These are phyloP conservation scores for Barbarea vulgaris DNA, from an alignment of 345 rosid genomes.

Conservation along the genomic window DNA sequence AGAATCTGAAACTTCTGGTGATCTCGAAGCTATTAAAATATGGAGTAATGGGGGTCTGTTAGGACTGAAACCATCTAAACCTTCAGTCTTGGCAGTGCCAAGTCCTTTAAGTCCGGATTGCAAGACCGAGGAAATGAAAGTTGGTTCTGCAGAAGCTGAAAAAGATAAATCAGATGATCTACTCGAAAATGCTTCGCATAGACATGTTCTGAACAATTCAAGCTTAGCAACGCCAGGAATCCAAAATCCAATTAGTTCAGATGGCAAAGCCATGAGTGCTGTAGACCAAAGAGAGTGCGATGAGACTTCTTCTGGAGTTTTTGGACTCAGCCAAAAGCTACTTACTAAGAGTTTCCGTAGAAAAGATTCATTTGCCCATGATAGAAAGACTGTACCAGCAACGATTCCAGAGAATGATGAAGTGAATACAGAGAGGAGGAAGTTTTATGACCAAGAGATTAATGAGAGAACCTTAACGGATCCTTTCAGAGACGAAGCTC, in stretches of 20 bases:
- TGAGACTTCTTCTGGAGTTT: conserved; percentile 50
- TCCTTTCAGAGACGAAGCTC: conserved; percentile 47
- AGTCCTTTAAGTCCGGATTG: conserved; percentile 16
- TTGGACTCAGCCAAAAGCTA: conserved; percentile 69
- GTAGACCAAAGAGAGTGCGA: conserved; percentile 25
- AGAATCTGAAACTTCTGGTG: conserved; percentile 41
- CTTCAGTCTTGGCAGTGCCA: conserved; percentile 53
- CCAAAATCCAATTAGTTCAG: conserved; percentile 3
- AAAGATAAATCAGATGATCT: conserved; percentile 26
- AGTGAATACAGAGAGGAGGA: conserved; percentile 37
- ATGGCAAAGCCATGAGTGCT: conserved; percentile 10
- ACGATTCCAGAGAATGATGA: conserved; percentile 41
- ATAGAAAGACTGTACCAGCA: conserved; percentile 46
- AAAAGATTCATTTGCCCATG: conserved; percentile 51
- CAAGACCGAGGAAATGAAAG: neutral
- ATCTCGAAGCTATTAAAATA: conserved; percentile 49
- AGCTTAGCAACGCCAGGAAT: conserved; percentile 52
- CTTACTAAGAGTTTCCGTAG: conserved; percentile 60
- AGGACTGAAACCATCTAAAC: conserved; percentile 91
- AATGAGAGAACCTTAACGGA: conserved; percentile 38
- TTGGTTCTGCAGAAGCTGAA: conserved; percentile 19
- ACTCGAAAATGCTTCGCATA: neutral
- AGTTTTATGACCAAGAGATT: conserved; percentile 26
- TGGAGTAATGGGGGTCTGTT: conserved; percentile 96
- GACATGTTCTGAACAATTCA: conserved; percentile 15